Conservation (phyloP, 2,329 filamentous ascomycete species). For the Celoporthe dispersa region DNA sequence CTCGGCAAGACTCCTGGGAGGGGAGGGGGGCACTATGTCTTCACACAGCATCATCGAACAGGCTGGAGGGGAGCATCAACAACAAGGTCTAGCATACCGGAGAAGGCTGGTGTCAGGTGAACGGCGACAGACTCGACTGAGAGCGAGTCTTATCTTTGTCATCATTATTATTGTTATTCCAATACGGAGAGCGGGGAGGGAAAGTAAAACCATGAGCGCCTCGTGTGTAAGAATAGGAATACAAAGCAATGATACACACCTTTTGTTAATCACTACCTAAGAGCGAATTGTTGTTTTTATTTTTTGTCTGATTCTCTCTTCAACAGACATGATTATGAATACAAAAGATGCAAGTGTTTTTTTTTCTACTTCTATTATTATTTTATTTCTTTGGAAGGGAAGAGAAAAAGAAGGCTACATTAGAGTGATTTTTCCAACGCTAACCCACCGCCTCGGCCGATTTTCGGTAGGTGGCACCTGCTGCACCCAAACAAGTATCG, state of each 20-base stretch:
- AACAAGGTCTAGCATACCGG: not conserved
- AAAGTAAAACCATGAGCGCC: not conserved
- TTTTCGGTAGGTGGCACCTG: no score
- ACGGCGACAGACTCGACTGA: not conserved
- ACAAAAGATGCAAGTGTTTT: no score
- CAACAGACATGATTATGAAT: no score
- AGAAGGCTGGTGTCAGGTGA: not conserved
- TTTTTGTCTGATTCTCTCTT: no score
- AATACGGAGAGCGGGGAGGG: not conserved
- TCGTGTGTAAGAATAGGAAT: not conserved
- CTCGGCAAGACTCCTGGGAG: not conserved
- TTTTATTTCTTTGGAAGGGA: no score
- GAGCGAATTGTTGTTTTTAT: no score
- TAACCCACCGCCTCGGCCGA: no score
- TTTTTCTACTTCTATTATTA: no score
- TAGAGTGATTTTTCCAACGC: no score
- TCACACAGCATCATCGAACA: not conserved
- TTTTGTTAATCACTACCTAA: no score
- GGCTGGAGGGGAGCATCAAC: not conserved
- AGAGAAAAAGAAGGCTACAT: no score
- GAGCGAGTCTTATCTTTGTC: not conserved
- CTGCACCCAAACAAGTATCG: no score
- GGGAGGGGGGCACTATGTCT: not conserved
- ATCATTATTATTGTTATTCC: not conserved
- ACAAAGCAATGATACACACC: not conserved